Evolutionary conservation across 2,329 filamentous ascomycete genomes (phyloP).

Genomic region (Septoria linicola): DNA sequence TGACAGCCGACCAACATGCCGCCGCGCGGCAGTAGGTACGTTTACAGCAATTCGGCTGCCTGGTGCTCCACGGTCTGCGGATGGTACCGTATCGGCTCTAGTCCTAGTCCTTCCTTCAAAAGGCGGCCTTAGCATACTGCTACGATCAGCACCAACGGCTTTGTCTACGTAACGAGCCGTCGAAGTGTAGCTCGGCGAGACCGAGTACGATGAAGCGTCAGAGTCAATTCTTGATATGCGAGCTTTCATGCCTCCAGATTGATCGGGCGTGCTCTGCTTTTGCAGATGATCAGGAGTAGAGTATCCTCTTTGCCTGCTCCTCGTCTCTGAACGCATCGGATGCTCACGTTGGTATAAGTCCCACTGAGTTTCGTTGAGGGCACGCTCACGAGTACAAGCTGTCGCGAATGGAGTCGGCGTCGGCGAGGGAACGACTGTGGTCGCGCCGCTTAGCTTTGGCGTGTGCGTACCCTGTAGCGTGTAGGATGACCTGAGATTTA

Average conservation of each 20-base stretch:
- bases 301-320: not conserved
- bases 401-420: not conserved
- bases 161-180: not conserved
- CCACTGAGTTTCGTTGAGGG: not conserved
- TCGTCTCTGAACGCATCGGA: not conserved
- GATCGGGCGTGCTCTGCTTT: not conserved
- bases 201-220: not conserved
- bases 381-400: not conserved
- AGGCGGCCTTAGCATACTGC: not conserved
- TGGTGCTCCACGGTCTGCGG: not conserved
- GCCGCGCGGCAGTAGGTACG: not conserved
- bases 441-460: not conserved
- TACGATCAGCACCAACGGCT: not conserved
- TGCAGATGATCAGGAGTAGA: not conserved
- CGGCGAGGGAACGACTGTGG: not conserved
- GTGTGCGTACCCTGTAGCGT: no score
- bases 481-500: no score
- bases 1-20: not conserved
- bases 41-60: not conserved
- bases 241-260: constrained; percentile 1
- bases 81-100: not conserved
- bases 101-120: not conserved
- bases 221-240: constrained; percentile 6
- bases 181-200: not conserved
- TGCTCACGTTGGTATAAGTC: not conserved